Conservation (phyloP, 1,284 basidiomycete species). For the Rhodotorula sp. region DNA sequence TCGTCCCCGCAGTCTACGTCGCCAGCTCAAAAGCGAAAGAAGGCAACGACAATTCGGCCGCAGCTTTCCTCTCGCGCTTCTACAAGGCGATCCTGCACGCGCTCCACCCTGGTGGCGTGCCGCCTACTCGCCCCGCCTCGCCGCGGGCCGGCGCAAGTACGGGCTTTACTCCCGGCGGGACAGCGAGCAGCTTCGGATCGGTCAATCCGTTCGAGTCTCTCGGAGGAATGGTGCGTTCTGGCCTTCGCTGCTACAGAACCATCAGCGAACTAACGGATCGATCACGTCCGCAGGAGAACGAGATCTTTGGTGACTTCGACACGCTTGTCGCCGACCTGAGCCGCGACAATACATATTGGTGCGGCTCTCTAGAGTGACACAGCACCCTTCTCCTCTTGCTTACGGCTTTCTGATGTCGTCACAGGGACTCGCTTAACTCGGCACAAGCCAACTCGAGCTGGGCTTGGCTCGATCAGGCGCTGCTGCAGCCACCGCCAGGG, state of each 20-base stretch:
- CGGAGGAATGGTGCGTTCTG: background rate
- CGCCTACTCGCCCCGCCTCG: background rate
- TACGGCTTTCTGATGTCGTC: no score
- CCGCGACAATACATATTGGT: constrained; percentile 10
- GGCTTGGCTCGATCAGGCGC: constrained; percentile 8
- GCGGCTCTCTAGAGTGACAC: background rate
- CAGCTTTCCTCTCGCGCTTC: constrained; percentile 26
- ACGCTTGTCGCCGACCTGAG: constrained; percentile 6
- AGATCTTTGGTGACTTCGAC: constrained; percentile 13
- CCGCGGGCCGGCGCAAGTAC: background rate
- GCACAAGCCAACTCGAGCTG: constrained; percentile 6
- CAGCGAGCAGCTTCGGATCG: background rate
- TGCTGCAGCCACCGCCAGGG: background rate
- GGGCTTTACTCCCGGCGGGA: background rate
- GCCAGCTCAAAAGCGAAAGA: constrained; percentile 5
- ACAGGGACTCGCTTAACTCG: constrained; percentile 13
- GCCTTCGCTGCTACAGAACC: no score
- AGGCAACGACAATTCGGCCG: constrained; percentile 4
- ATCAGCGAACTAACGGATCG: background rate
- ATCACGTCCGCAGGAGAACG: background rate
- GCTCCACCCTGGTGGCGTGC: constrained; percentile 1
- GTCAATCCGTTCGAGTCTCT: constrained; percentile 22
- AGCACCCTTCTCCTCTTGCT: no score
- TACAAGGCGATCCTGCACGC: constrained; percentile 22
- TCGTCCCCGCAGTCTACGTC: constrained; percentile 14